phyloP scores from a whole-genome alignment of 2,329 filamentous ascomycete species.

The Exophiala mesophila region DNA sequence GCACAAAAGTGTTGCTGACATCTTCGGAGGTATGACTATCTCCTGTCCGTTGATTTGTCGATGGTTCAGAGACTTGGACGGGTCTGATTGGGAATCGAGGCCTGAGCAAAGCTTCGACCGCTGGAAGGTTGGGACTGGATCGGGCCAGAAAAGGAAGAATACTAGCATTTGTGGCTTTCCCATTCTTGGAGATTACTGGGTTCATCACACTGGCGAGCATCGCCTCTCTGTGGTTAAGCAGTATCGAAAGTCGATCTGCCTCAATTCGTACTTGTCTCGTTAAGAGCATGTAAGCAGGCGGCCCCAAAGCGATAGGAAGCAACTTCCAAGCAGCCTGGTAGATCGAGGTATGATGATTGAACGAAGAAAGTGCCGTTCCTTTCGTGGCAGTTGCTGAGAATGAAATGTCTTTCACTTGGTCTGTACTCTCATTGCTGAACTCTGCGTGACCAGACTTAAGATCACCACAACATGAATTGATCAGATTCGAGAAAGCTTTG shows the following conservation, averaged over 20 bases:
- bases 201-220: conserved; percentile 81
- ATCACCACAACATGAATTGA: conserved; percentile 70
- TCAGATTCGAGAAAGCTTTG: conserved; percentile 56
- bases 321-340: conserved; percentile 58
- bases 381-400: neutral
- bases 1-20: too few species aligned
- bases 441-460: conserved; percentile 34
- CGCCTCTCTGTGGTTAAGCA: conserved; percentile 62
- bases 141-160: conserved; percentile 74
- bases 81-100: conserved; percentile 47
- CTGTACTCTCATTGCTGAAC: neutral
- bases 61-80: conserved; percentile 4
- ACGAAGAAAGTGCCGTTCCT: conserved; percentile 2
- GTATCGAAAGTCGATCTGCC: conserved; percentile 74
- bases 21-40: neutral
- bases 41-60: neutral
- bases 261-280: conserved; percentile 54
- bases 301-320: conserved; percentile 54
- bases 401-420: neutral
- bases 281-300: conserved; percentile 58
- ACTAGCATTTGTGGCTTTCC: conserved; percentile 60
- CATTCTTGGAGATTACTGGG: conserved; percentile 61
- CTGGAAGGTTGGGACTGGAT: conserved; percentile 49
- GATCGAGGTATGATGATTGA: conserved; percentile 28
- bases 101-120: conserved; percentile 63